A percentile compares a stretch with the other conserved stretches of the same genome.
Evolutionary conservation across 2,329 filamentous ascomycete species (phyloP).

Genomic region (Microsporum audouinii): DNA sequence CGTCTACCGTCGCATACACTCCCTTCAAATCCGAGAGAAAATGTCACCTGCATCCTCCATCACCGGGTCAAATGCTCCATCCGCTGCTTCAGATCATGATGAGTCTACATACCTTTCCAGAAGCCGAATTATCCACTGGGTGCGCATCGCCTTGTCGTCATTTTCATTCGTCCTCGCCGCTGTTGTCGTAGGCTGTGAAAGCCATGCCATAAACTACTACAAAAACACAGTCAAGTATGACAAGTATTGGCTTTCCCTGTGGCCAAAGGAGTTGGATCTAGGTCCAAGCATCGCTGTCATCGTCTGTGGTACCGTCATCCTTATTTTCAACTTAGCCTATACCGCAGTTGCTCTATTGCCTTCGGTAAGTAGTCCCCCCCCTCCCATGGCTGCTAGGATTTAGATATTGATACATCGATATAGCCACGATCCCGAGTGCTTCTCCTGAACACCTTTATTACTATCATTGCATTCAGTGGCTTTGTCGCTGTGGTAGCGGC

Average conservation of each 20-base stretch:
- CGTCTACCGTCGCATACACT: conserved; percentile 4
- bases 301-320: conserved; percentile 28
- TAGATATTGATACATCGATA: neutral
- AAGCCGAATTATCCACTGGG: conserved; percentile 24
- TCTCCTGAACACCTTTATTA: conserved; percentile 25
- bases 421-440: conserved; percentile 29
- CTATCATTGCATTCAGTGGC: conserved; percentile 25
- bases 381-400: neutral
- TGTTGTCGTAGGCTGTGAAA: conserved; percentile 28
- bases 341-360: conserved; percentile 24
- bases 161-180: conserved; percentile 23
- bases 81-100: conserved; percentile 26
- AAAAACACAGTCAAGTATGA: conserved; percentile 27
- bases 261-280: conserved; percentile 34
- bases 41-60: conserved; percentile 23
- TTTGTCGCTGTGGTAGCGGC: conserved; percentile 27
- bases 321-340: conserved; percentile 24
- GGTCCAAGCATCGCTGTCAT: conserved; percentile 30
- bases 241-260: conserved; percentile 27
- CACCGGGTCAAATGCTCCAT: conserved; percentile 22
- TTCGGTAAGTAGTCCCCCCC: conserved; percentile 23
- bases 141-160: conserved; percentile 25
- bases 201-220: conserved; percentile 31
- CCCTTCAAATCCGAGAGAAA: neutral
- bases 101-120: conserved; percentile 28